These are phyloP conservation scores for Nicotiana tabacum DNA, from an alignment of 257 asterid genomes.

Conservation along the genomic window DNA sequence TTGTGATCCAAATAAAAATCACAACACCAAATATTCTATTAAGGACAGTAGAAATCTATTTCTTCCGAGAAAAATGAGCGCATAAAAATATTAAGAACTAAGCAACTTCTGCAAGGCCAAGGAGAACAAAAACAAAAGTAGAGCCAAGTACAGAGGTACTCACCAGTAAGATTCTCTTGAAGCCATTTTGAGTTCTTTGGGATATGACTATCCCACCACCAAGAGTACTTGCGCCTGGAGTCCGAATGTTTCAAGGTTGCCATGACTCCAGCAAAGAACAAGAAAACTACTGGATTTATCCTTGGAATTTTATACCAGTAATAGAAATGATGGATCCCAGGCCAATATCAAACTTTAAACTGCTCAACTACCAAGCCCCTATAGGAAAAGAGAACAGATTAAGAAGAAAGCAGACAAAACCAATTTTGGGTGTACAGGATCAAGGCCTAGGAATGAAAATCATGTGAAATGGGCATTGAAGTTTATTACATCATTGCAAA, in stretches of 20 bases:
- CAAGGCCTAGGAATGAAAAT: conserved; percentile 31
- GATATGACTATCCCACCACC: conserved; percentile 99
- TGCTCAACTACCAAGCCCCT: background rate
- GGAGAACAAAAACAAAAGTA: background rate
- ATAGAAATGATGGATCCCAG: conserved; percentile 18
- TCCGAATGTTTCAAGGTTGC: conserved; percentile 54
- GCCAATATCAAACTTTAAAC: conserved; percentile 16
- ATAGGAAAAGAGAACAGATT: background rate
- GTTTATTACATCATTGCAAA: background rate
- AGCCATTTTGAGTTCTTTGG: conserved; percentile 98
- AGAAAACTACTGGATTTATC: conserved; percentile 27
- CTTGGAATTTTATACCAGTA: conserved; percentile 25
- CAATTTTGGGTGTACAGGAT: background rate
- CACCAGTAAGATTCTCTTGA: conserved; percentile 88
- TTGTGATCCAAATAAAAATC: background rate
- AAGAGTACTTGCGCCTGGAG: conserved; percentile 69
- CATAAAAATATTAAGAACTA: background rate
- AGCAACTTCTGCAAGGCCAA: background rate
- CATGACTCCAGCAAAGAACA: conserved; percentile 55
- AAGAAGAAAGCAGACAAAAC: background rate
- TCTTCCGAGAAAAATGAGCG: background rate
- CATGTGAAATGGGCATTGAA: background rate
- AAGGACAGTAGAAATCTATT: background rate
- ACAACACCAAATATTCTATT: background rate
- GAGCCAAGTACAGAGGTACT: conserved; percentile 6